phyloP scores from a whole-genome alignment of 2,329 filamentous ascomycete species.

The Exserohilum turcica region DNA sequence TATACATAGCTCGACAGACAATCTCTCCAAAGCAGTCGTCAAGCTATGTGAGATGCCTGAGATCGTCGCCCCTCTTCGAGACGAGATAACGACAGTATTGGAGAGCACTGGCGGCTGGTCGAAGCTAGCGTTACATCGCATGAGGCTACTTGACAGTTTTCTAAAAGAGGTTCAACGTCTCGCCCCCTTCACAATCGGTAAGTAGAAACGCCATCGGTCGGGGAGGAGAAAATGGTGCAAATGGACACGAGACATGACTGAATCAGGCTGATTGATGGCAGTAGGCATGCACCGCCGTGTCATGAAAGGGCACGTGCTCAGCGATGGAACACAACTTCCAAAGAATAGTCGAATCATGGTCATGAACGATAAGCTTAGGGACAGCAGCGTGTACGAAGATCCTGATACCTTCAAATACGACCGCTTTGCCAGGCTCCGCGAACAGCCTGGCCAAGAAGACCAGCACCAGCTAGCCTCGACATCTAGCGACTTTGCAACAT shows the following conservation, averaged over 20 bases:
- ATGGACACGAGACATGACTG: background rate
- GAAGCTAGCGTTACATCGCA: background rate
- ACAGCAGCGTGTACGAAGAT: conserved; percentile 2
- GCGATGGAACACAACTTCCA: conserved; percentile 5
- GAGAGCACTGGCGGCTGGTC: background rate
- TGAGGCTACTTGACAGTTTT: conserved; percentile 3
- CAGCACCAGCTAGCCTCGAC: no score
- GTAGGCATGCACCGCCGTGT: conserved; percentile 3
- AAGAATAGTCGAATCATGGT: conserved; percentile 3
- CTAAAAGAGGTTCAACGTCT: background rate
- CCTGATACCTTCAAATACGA: no score
- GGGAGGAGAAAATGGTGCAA: background rate
- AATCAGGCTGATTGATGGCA: background rate
- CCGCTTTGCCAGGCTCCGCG: no score
- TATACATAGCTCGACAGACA: conserved; percentile 2
- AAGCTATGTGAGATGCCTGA: conserved; percentile 3
- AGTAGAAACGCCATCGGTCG: background rate
- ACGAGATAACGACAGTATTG: conserved; percentile 1
- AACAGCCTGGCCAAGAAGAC: no score
- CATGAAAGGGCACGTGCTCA: conserved; percentile 4
- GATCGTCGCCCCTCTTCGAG: background rate
- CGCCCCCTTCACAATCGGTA: background rate
- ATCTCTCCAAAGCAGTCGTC: conserved; percentile 2
- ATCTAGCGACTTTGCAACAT: no score
- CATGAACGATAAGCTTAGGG: conserved; percentile 3